Base-by-base conservation (phyloP, 805 yeast species). In the Ogataea nakhonphanomensis region DNA sequence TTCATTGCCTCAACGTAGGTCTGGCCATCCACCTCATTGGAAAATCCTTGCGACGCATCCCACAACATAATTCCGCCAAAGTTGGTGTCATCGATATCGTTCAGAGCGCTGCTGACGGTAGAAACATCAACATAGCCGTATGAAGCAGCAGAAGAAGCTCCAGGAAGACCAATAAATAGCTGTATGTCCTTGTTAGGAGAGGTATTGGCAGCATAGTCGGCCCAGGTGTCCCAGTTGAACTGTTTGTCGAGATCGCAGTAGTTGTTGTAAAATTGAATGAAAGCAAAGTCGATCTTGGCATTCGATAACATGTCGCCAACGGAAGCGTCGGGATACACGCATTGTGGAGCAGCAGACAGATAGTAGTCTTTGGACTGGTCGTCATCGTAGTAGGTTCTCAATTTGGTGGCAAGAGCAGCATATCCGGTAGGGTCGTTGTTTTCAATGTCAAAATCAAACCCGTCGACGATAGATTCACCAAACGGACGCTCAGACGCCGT, bases 261-360 rank as follows among this genome's bases (percentile, higher is more conserved):
- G 66, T 89, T 89, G 75, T 89, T 89, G 73, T 88, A 89, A 66
- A 89, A 89, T 66, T 88, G 96, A 49, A 90, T 73, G 58, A 85
- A 87, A 4, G 87, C 84, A 61, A 79, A 87, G 64, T 89, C 96
- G 50, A 89, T 69, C 27, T 76, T 69, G 8, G 86, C 79, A 62
- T 73, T 34, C 25, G 59, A 56, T 33, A 74, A 53, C 26, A 74
- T 59, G 37, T 65, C 59, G 41, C 72, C 71, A 28, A 67, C 59
- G 34, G 64, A 59, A 9, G 76, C 81, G 66, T 89, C 96, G 13
- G 96, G 95, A 60, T 80, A 84, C 20, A 79, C 82, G 67, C 96
- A 90, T 67, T 88, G 96, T 14, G 96, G 96, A 47, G 96, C 91
- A 49, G 95, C 95, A 38, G 95, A 79, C 32, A 88, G 66, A 59